Conservation (phyloP, 2,329 filamentous ascomycete species). For the Penicillium sp. region DNA sequence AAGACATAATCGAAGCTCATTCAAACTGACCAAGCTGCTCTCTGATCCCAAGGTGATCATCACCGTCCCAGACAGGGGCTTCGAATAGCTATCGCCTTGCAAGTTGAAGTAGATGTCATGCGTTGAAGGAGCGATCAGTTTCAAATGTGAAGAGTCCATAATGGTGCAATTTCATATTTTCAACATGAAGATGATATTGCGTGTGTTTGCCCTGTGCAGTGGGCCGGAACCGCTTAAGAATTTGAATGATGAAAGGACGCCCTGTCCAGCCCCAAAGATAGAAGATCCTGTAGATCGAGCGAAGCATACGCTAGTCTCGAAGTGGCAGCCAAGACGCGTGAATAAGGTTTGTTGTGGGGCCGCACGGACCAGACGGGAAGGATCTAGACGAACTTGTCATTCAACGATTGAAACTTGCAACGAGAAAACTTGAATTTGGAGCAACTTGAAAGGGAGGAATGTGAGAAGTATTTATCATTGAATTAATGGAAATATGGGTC, state of each 20-base stretch:
- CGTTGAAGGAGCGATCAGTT: background rate
- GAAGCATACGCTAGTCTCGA: conserved; percentile 1
- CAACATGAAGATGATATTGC: too few relatives aligned
- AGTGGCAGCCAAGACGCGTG: conserved; percentile 7
- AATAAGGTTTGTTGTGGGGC: conserved; percentile 5
- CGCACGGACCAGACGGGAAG: background rate
- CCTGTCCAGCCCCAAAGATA: too few relatives aligned
- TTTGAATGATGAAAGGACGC: too few relatives aligned
- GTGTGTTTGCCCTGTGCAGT: too few relatives aligned
- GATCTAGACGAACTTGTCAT: too few relatives aligned
- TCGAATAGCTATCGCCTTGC: background rate
- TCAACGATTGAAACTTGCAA: too few relatives aligned
- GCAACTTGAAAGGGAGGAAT: background rate
- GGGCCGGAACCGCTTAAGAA: too few relatives aligned
- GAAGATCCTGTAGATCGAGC: too few relatives aligned
- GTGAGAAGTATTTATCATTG: background rate
- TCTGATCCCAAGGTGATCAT: background rate
- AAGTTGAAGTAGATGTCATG: background rate
- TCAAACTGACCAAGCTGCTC: background rate
- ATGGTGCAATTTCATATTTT: background rate
- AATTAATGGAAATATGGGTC: too few relatives aligned
- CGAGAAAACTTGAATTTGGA: too few relatives aligned
- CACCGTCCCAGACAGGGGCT: background rate
- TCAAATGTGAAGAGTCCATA: conserved; percentile 1
- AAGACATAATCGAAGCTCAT: background rate